These are phyloP conservation scores for Rhododendron mucronatum DNA, from an alignment of 148 eudicot species.

Conservation along the genomic window DNA sequence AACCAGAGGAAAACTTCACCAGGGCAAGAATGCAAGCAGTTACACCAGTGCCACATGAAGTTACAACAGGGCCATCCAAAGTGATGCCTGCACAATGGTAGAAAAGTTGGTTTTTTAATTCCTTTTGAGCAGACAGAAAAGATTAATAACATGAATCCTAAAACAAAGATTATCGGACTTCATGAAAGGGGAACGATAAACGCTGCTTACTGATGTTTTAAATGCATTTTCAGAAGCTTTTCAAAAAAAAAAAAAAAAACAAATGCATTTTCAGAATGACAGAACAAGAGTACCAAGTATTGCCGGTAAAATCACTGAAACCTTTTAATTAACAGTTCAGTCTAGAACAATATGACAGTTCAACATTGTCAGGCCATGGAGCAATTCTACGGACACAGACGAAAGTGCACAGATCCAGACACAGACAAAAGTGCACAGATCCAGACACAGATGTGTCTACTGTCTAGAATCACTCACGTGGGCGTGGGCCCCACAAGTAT, in stretches of 20 bases:
- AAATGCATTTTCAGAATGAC: background rate
- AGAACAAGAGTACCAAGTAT: background rate
- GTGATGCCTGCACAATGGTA: slow-evolving; percentile 52
- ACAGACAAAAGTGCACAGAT: background rate
- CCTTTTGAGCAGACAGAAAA: background rate
- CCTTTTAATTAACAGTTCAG: background rate
- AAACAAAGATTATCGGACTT: background rate
- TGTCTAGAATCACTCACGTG: background rate
- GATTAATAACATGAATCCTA: background rate
- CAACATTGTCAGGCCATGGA: background rate
- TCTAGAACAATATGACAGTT: background rate
- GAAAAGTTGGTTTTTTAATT: background rate
- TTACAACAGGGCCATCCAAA: slow-evolving; percentile 55
- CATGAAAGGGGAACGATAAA: background rate
- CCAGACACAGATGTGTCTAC: background rate
- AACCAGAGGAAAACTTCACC: slow-evolving; percentile 37
- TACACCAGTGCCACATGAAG: slow-evolving; percentile 96
- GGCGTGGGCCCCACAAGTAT: background rate
- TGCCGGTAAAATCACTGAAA: background rate
- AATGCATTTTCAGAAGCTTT: background rate
- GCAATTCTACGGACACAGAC: background rate
- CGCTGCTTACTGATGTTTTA: background rate
- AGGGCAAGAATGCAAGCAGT: slow-evolving; percentile 88
- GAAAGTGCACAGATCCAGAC: background rate
- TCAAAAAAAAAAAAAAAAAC: background rate